Base-by-base conservation (phyloP, 768 basidiomycete genomes). In the Auriscalpium microsporum region DNA sequence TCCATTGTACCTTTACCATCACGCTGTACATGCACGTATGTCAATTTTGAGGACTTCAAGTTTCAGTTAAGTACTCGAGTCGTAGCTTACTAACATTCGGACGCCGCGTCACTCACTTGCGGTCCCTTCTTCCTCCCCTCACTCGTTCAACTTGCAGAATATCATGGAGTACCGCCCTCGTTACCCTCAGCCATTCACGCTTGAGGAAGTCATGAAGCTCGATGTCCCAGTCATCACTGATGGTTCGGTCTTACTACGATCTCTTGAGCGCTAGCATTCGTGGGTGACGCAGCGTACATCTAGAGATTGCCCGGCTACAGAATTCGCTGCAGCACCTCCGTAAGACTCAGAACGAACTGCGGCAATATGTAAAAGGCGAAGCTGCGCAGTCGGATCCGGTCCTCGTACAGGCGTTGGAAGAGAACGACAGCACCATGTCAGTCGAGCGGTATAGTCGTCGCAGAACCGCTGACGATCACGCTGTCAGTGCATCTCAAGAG, bases 251-350 rank as follows among this genome's bases (percentile, higher is more conserved):
- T 42, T 42, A 13, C 40, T 7, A 13, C 17, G 3, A 7, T 9
- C 14, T 42, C 6, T 28, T 28, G 28, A 28, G 28, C 7, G 28
- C 28, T 28, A 28, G 28, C 28, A 5, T 28, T 28, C 4, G 28
- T 3, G 28, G 28, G 28, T 35, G 34, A 45, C 47, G 45, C 23
- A 19, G 28, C 28, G 28, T 35, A 16, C 21, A 38, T 52, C 37
- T 69, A 91, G 90, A 93, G 68, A 89, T 92, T 48, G 66, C 81
- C 36, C 82, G 90, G 54, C 73, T 92, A 11, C 79, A 82, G 60
- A 82, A 88, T 63, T 92, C 90, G 10, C 66, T 93, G 50, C 62
- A 65, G 37, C 85, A 81, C 60, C 70, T 93, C 50, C 71, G 69
- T 54, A 72, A 75, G 37, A 88, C 90, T 7, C 89, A 93, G 64